Evolutionary conservation across 163 green algal genomes (phyloP).

Genomic region (Coccomyxa subellipsoidea): DNA sequence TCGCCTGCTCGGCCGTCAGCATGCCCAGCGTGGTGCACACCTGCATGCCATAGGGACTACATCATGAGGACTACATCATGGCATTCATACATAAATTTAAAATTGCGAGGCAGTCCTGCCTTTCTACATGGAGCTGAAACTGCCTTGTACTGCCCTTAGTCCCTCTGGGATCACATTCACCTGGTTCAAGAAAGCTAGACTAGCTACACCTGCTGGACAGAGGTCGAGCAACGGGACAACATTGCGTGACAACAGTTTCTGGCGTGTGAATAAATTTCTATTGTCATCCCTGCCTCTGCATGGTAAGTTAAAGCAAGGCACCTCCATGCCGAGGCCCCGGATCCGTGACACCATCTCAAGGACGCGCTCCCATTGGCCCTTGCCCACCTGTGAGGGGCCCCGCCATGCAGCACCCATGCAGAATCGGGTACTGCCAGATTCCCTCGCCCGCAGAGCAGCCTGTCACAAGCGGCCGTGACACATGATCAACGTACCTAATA

Average conservation of each 20-base stretch:
- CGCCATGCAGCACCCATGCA: slow-evolving; percentile 99
- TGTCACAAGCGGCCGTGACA: slow-evolving; percentile 22
- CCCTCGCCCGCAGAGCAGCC: slow-evolving; percentile 82
- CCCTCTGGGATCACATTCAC: too few relatives aligned
- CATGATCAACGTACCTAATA: too few relatives aligned
- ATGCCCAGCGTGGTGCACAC: slow-evolving; percentile 98
- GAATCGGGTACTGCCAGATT: slow-evolving; percentile 95
- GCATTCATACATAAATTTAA: too few relatives aligned
- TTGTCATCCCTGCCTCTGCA: neutral
- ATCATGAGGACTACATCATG: too few relatives aligned
- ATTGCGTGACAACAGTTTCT: too few relatives aligned
- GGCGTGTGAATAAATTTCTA: too few relatives aligned
- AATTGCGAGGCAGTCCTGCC: too few relatives aligned
- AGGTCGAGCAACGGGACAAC: too few relatives aligned
- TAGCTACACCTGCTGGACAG: too few relatives aligned
- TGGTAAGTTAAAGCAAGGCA: slow-evolving; percentile 17
- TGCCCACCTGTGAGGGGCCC: slow-evolving; percentile 84
- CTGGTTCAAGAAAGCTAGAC: too few relatives aligned
- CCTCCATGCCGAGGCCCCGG: slow-evolving; percentile 81
- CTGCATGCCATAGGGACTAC: slow-evolving; percentile 46
- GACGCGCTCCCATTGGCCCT: slow-evolving; percentile 86
- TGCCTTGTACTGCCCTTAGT: too few relatives aligned
- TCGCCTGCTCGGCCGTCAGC: slow-evolving; percentile 81
- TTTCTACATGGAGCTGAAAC: too few relatives aligned
- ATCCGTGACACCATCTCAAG: slow-evolving; percentile 84